phyloP scores from a whole-genome alignment of 495 filamentous ascomycete species.

The Aspergillus cristatus region DNA sequence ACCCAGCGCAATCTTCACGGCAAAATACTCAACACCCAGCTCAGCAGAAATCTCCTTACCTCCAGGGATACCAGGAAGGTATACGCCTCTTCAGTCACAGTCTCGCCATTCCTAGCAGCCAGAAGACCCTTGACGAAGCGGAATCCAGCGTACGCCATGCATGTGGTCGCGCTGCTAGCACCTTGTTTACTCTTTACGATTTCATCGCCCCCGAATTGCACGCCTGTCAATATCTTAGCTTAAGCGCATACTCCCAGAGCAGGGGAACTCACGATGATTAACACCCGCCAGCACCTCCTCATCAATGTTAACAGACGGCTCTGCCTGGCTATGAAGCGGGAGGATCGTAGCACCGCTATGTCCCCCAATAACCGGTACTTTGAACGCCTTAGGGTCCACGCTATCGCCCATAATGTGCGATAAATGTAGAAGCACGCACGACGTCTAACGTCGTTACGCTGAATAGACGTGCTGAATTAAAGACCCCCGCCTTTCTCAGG shows the following conservation, averaged over 20 bases:
- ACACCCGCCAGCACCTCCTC: not conserved
- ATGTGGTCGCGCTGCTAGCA: conserved; percentile 76
- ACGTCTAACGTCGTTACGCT: conserved; percentile 87
- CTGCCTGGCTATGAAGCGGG: conserved; percentile 74
- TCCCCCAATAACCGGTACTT: conserved; percentile 76
- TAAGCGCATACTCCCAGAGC: too few species aligned
- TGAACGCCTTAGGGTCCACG: conserved; percentile 70
- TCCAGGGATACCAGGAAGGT: conserved; percentile 71
- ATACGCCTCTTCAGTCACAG: conserved; percentile 44
- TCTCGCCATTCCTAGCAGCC: conserved; percentile 47
- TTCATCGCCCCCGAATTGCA: conserved; percentile 89
- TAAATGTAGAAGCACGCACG: conserved; percentile 77
- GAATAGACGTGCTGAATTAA: conserved; percentile 83
- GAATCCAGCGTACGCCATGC: conserved; percentile 87
- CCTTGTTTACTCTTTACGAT: conserved; percentile 89
- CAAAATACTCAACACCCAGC: conserved; percentile 58
- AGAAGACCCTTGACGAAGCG: conserved; percentile 65
- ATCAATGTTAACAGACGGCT: conserved; percentile 41
- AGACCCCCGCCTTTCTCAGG: conserved; percentile 71
- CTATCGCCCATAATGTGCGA: conserved; percentile 54
- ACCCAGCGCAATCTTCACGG: conserved; percentile 3
- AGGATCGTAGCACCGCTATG: conserved; percentile 87
- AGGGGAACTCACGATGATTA: conserved; percentile 3
- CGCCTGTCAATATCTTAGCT: conserved; percentile 12
- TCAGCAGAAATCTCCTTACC: conserved; percentile 66